A percentile compares a stretch with the other conserved stretches of the same genome.
phyloP scores from a whole-genome alignment of 2,329 filamentous ascomycete genomes.

The Tolypocladium endophyticum region DNA sequence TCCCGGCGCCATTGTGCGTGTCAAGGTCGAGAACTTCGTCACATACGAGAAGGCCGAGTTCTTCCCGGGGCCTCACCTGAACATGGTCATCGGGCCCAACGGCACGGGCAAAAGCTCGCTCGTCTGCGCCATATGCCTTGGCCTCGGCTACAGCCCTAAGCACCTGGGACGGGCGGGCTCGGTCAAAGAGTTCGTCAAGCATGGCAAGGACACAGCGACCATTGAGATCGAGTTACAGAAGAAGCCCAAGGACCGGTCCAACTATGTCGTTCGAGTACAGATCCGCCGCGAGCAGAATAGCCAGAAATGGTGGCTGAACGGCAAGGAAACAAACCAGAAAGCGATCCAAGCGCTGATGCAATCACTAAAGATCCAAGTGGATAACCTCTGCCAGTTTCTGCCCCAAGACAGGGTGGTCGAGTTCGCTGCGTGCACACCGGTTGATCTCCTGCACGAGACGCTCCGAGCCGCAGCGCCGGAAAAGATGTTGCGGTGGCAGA shows the following conservation, averaged over 20 bases:
- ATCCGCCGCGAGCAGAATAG: conserved; percentile 79
- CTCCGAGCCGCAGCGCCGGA: conserved; percentile 77
- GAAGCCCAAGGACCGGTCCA: conserved; percentile 45
- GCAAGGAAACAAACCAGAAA: conserved; percentile 49
- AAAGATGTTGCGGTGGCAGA: conserved; percentile 71
- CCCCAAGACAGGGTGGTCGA: conserved; percentile 94
- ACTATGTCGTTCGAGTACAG: conserved; percentile 63
- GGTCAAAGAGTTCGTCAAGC: conserved; percentile 85
- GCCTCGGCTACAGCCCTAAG: conserved; percentile 73
- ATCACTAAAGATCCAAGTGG: conserved; percentile 80
- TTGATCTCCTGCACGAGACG: conserved; percentile 76
- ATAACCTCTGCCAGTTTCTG: conserved; percentile 95
- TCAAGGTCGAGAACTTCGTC: conserved; percentile 81
- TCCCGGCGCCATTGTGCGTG: conserved; percentile 79
- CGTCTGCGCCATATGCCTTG: conserved; percentile 92
- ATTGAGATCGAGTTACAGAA: conserved; percentile 88
- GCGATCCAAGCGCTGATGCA: conserved; percentile 57
- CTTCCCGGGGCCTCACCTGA: conserved; percentile 79
- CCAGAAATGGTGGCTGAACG: conserved; percentile 69
- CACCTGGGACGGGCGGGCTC: conserved; percentile 79
- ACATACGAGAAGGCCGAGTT: conserved; percentile 93
- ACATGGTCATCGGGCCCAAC: conserved; percentile 99
- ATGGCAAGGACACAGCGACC: conserved; percentile 63
- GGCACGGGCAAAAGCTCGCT: conserved; percentile 96
- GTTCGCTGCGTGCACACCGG: conserved; percentile 73